Conservation (phyloP, 495 filamentous ascomycete genomes). For the Aspergillus heteromorphus region DNA sequence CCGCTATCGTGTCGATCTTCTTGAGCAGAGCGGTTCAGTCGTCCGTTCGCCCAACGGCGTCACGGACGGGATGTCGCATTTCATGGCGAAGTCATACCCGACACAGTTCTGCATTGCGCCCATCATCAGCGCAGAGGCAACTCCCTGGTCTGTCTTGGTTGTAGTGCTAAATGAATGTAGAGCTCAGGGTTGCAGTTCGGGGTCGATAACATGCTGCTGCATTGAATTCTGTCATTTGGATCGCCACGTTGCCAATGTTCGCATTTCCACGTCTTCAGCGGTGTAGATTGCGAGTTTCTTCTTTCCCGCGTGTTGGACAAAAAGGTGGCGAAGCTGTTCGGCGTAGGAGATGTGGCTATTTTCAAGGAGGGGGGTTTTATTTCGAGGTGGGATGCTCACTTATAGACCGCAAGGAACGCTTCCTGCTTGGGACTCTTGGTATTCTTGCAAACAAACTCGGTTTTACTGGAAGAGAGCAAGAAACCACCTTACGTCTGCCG, state of each 20-base stretch:
- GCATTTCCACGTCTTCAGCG: too few species aligned
- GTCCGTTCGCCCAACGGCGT: not conserved
- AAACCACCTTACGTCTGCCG: too few species aligned
- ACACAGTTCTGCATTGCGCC: not conserved
- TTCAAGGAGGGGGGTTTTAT: not conserved
- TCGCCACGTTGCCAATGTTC: not conserved
- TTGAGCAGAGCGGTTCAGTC: not conserved
- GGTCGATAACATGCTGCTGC: not conserved
- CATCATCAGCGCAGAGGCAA: not conserved
- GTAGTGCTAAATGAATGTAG: not conserved
- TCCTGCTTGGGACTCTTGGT: too few species aligned
- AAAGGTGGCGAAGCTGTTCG: not conserved
- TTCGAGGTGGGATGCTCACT: too few species aligned
- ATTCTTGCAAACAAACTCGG: too few species aligned
- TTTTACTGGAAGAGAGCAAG: too few species aligned
- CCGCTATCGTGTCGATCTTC: not conserved
- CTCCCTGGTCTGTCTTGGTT: not conserved
- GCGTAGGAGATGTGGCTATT: too few species aligned
- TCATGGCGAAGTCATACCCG: not conserved
- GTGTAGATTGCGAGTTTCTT: not conserved
- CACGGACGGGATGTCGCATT: not conserved
- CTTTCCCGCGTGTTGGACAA: not conserved
- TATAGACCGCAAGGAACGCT: too few species aligned
- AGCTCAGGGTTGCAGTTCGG: not conserved
- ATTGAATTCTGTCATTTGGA: not conserved